phyloP scores from a whole-genome alignment of 1,284 basidiomycete species.

The Pseudomicrostroma phylloplanum region DNA sequence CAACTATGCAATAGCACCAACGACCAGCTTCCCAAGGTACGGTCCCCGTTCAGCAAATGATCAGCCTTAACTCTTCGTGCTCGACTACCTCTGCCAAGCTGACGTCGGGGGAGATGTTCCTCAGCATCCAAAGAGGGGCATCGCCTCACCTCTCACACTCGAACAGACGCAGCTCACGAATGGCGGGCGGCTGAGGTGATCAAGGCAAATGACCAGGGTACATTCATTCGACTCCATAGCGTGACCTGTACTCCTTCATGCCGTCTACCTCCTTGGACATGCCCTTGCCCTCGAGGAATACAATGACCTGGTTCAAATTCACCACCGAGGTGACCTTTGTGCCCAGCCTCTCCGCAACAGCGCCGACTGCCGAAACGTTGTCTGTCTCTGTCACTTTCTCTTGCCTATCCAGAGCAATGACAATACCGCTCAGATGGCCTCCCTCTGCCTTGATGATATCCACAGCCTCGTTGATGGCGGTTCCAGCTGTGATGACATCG shows the following conservation, averaged over 20 bases:
- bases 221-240: slow-evolving; percentile 61
- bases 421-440: slow-evolving; percentile 68
- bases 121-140: no score
- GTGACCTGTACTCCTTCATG: slow-evolving; percentile 74
- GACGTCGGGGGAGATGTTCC: no score
- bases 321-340: slow-evolving; percentile 69
- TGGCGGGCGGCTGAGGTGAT: no score
- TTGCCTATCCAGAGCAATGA: slow-evolving; percentile 56
- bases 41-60: no score
- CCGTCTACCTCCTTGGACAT: slow-evolving; percentile 61
- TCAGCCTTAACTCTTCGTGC: no score
- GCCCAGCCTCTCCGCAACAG: slow-evolving; percentile 70
- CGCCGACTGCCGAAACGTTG: slow-evolving; percentile 57
- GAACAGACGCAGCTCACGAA: no score
- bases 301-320: slow-evolving; percentile 76
- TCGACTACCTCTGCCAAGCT: no score
- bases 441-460: slow-evolving; percentile 34
- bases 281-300: slow-evolving; percentile 68
- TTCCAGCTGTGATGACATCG: slow-evolving; percentile 91
- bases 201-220: no score
- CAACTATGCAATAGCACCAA: no score
- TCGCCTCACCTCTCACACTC: no score
- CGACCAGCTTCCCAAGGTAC: no score
- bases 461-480: slow-evolving; percentile 48
- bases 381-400: not conserved